Base-by-base conservation (phyloP, 208 protist genomes). In the Leishmania arabica region DNA sequence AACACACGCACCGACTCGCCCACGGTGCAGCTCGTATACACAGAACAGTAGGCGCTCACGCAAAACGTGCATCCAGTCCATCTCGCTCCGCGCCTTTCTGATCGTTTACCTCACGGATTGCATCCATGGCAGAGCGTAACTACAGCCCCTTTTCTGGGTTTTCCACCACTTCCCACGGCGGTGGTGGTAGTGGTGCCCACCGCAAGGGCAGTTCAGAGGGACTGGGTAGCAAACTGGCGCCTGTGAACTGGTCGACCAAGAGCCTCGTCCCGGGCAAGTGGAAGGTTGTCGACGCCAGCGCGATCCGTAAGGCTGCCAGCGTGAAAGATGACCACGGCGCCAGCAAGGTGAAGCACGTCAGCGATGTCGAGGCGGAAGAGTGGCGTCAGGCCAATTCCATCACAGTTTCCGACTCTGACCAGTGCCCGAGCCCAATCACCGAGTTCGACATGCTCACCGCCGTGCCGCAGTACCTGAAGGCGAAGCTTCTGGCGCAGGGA, bases 61-160 rank as follows among this genome's bases (percentile, higher is more conserved):
- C 68, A 72, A 53, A 34, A n/a, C 24, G 68, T 72, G 49, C 42
- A 72, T 51, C 37, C 42, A 11, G 24, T 7, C 17, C 51, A 62
- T 53, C 64, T 31, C 64, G 2, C 45, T 51, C 21, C 58, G 11
- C 56, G 27, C 24, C n/a, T 34, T 66, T 6, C 40, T 53, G n/a
- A 53, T 74, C 42, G 51, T 56, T 66, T 17, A 49, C 47, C 69
- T 45, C n/a, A 37, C 71, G 66, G 42, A 53, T 72, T 53, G 45
- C 0, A 54, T 68, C 24, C 27, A 91, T 92, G 86, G 90, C 88
- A 49, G 90, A 95, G 60, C 77, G 93, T 3, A 90, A 85, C 56
- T 97, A 97, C 86, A 96, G 86, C 79, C 92, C 92, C 31, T 97
- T 97, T 78, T 90, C 84, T 34, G 95, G 95, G 19, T 92, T 90